phyloP scores from a whole-genome alignment of 2,329 filamentous ascomycete species.

The Dendryphion nanum region DNA sequence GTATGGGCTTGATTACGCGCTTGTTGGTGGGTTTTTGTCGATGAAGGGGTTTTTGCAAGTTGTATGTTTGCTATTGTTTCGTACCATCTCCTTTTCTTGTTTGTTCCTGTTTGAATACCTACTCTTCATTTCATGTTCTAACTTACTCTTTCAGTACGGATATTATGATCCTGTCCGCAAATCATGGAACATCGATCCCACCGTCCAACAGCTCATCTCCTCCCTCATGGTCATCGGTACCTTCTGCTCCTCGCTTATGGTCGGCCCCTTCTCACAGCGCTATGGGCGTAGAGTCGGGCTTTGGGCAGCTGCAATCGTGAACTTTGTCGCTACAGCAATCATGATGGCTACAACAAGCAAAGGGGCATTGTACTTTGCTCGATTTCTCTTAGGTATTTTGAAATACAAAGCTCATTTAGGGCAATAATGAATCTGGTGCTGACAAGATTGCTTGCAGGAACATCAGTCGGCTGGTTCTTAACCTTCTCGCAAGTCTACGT shows the following conservation, averaged over 20 bases:
- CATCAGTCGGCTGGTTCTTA: slow-evolving; percentile 53
- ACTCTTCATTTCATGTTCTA: no score
- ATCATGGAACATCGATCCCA: slow-evolving; percentile 32
- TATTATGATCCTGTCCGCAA: slow-evolving; percentile 1
- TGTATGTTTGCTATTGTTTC: no score
- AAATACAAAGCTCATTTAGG: slow-evolving; percentile 54
- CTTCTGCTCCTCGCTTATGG: slow-evolving; percentile 16
- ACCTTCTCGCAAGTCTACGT: slow-evolving; percentile 9
- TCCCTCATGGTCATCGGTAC: slow-evolving; percentile 31
- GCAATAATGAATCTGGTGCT: slow-evolving; percentile 43
- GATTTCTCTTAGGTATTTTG: slow-evolving; percentile 7
- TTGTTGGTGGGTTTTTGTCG: slow-evolving; percentile 6
- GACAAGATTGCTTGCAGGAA: slow-evolving; percentile 49
- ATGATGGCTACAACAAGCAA: not conserved
- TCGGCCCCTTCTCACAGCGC: not conserved
- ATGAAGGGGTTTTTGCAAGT: slow-evolving; percentile 8
- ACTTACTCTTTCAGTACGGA: no score
- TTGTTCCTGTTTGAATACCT: no score
- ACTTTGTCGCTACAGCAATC: slow-evolving; percentile 35
- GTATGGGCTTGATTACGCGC: slow-evolving; percentile 15
- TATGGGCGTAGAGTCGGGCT: slow-evolving; percentile 44
- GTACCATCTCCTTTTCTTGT: no score
- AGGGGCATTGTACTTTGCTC: not conserved
- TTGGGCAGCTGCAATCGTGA: slow-evolving; percentile 40
- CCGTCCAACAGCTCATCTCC: slow-evolving; percentile 40